Percentiles rank a stretch among this genome's conserved stretches.
Conservation (phyloP, 2,329 filamentous ascomycete genomes). For the Harringtonia lauricola region DNA sequence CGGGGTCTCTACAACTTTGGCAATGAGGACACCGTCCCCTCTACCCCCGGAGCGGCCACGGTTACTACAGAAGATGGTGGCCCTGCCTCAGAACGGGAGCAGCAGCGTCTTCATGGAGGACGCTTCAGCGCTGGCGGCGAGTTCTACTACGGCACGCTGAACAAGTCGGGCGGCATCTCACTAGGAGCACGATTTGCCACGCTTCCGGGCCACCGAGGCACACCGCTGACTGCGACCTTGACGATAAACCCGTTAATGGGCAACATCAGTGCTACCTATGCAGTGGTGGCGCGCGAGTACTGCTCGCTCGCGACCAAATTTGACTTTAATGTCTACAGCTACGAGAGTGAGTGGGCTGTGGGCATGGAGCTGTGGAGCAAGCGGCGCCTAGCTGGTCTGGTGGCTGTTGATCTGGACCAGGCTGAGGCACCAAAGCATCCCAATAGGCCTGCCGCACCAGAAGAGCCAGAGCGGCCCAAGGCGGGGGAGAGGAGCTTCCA, state of each 20-base stretch:
- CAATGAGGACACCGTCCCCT: conserved; percentile 12
- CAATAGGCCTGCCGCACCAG: not conserved
- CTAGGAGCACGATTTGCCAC: conserved; percentile 85
- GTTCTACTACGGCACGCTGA: conserved; percentile 88
- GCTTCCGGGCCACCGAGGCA: conserved; percentile 66
- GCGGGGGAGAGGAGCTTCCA: conserved; percentile 27
- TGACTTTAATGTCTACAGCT: conserved; percentile 97
- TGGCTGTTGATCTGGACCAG: conserved; percentile 18
- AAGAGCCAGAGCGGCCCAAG: not conserved
- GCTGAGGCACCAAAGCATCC: not conserved
- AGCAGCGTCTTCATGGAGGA: conserved; percentile 54
- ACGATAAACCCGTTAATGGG: conserved; percentile 93
- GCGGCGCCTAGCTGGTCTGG: conserved; percentile 29
- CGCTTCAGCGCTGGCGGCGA: conserved; percentile 87
- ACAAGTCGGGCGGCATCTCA: conserved; percentile 87
- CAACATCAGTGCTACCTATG: conserved; percentile 82
- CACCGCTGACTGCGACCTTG: conserved; percentile 85
- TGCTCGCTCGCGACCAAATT: conserved; percentile 82
- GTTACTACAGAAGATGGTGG: not conserved
- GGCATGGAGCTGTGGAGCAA: conserved; percentile 89
- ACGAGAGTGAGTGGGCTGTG: conserved; percentile 87
- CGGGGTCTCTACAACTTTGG: conserved; percentile 94
- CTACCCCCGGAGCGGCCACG: conserved; percentile 12
- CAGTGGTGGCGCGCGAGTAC: conserved; percentile 73
- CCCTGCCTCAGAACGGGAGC: conserved; percentile 19